Evolutionary conservation across 1,284 basidiomycete species (phyloP), one percentile per base, ranked within the genome.

Genomic region (Austroboletus novae-zelandiae): DNA sequence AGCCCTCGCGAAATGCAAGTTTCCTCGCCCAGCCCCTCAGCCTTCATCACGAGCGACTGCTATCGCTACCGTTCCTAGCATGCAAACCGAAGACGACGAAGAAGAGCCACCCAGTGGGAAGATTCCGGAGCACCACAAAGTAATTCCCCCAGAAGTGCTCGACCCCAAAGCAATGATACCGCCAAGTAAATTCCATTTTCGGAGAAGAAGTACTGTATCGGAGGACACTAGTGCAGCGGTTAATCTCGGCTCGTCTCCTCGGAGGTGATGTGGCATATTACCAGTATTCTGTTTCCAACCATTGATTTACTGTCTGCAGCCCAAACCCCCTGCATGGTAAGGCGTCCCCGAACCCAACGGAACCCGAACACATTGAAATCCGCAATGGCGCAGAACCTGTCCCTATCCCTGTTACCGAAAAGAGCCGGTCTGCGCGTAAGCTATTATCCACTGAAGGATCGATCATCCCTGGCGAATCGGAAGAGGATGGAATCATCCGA

Each of bases 1-100:
- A n/a, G 91, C 91, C 8, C 77, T 93, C 64, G 85, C 82, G n/a
- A 89, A 85, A 55, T 86, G 82, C 40, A 91, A 89, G 71, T 87
- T 88, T 59, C 82, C 84, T 55, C 77, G 67, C 59, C 79, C 72
- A 52, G 59, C 59, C 3, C 58, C 67, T 11, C 58, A 61, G 18
- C 53, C 61, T 15, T 55, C 60, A n/a, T 57, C 40, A 2, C 61
- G 52, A 9, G 25, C 46, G 14, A 47, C 52, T 5, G 30, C 46
- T 8, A 53, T 57, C 9, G 43, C 53, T 9, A 52, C 60, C 10
- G 47, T 29, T 52, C 39, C 50, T 18, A 66, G 53, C 47, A 50
- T 45, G 35, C 64, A 59, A 20, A 58, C 60, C 32, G 65, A 62
- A 42, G 65, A 62, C 41, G 65, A 68, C 20, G 68, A 70, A 8